Evolutionary conservation across 2,329 filamentous ascomycete genomes (phyloP), one percentile per base, ranked within the genome.

Genomic region (Nemania abortiva): DNA sequence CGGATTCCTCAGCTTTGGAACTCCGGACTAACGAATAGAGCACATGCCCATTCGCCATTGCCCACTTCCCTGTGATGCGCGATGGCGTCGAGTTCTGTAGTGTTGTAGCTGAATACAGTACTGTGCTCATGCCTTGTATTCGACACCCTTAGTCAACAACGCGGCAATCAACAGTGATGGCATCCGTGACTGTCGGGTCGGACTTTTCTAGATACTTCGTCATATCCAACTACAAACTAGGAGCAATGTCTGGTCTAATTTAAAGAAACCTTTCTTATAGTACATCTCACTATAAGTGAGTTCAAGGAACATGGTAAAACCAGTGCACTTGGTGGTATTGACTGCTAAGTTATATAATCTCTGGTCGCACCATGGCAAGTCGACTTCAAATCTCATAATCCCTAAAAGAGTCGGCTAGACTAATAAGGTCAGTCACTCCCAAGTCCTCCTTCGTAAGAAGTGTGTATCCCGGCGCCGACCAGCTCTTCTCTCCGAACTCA

Each of bases 21-120:
- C 81, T 81, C 81, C 83, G 87, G 87, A 89, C 88, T 90, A 89
- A 87, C 86, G 83, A 84, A 84, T 84, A 81, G 87, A 88, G 86
- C 84, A 90, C 87, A 90, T 86, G 27, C 52, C 13, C 15, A n/a
- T 13, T 20, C 20, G n/a, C 45, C 6, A 13, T 49, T 15, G 18
- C 45, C 45, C 3, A 3, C 11, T 22, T 3, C 11, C 45, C 24
- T 22, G n/a, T 47, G 42, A n/a, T n/a, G n/a, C n/a, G 18, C 18
- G 42, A 47, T 4, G 18, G n/a, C n/a, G 42, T 47, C 13, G 42
- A 47, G 18, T 47, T 47, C 6, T 6, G 6, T 7, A 11, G n/a
- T n/a, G 20, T 49, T 49, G n/a, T 49, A n/a, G n/a, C 24, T 24
- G n/a, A 6, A 1, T 24, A 11, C 24, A 49, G 7, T 13, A 3